These are phyloP conservation scores for Pseudogymnoascus sp. DNA, from an alignment of 2,329 filamentous ascomycete species.

Conservation along the genomic window DNA sequence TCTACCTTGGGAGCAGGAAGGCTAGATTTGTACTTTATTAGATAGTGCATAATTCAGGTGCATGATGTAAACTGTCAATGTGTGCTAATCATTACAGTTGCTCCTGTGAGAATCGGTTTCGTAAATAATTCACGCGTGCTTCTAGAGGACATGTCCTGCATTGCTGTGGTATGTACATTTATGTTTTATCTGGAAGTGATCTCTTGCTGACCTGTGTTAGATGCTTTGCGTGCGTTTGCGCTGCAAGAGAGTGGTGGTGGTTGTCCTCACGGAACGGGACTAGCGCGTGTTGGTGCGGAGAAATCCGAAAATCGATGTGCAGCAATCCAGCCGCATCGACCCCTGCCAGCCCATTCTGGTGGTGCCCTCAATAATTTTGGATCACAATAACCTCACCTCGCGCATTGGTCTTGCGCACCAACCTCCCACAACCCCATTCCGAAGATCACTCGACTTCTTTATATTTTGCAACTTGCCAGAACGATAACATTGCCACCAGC, in stretches of 20 bases:
- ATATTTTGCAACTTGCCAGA: neutral
- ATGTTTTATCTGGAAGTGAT: neutral
- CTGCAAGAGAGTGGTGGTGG: neutral
- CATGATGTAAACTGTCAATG: neutral
- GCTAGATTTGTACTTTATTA: slow-evolving; percentile 30
- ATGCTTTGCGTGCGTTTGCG: neutral
- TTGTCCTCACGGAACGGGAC: neutral
- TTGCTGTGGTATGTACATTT: neutral
- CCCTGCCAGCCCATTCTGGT: slow-evolving; percentile 6
- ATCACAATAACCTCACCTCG: slow-evolving; percentile 7
- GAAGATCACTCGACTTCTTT: neutral
- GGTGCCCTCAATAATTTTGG: slow-evolving; percentile 9
- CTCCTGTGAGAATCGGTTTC: neutral
- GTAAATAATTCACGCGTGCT: neutral
- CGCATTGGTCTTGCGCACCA: slow-evolving; percentile 7
- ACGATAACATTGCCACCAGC: neutral
- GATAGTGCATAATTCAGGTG: slow-evolving; percentile 16
- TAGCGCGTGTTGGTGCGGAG: neutral
- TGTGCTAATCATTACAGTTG: neutral
- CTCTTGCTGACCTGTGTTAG: neutral
- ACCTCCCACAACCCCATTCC: neutral
- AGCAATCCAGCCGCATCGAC: slow-evolving; percentile 5
- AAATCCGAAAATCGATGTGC: slow-evolving; percentile 3
- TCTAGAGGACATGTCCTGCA: neutral
- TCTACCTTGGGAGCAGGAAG: slow-evolving; percentile 12